Evolutionary conservation across 2,329 filamentous ascomycete genomes (phyloP).

Genomic region (Sordariomycetes sp.): DNA sequence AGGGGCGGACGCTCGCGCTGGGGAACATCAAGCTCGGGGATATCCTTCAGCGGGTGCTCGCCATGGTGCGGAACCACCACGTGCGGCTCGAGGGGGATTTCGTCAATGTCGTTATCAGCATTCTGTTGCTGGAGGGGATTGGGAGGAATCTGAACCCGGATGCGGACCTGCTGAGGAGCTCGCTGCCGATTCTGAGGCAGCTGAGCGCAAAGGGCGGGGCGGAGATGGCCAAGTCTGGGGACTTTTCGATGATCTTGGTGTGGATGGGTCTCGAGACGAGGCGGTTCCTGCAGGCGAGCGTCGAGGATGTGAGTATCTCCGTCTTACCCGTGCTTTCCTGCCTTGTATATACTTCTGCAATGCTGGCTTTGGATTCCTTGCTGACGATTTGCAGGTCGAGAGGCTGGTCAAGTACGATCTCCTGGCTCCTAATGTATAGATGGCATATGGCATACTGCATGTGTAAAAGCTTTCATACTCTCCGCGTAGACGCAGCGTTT

Average conservation of each 20-base stretch:
- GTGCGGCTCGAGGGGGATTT: slow-evolving; percentile 94
- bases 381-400: slow-evolving; percentile 46
- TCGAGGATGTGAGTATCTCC: slow-evolving; percentile 57
- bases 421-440: slow-evolving; percentile 71
- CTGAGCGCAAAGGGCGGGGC: slow-evolving; percentile 67
- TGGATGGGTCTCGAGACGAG: slow-evolving; percentile 87
- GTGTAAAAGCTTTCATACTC: neutral
- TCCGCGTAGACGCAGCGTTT: neutral
- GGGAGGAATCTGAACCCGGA: slow-evolving; percentile 76
- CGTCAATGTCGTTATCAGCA: slow-evolving; percentile 94
- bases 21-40: slow-evolving; percentile 95
- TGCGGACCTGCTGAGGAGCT: slow-evolving; percentile 73
- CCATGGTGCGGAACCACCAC: slow-evolving; percentile 86
- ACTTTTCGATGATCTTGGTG: slow-evolving; percentile 76
- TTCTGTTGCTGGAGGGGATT: slow-evolving; percentile 86
- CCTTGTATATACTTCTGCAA: neutral
- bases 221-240: slow-evolving; percentile 55
- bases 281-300: slow-evolving; percentile 77
- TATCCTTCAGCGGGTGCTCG: slow-evolving; percentile 77
- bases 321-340: too few species aligned
- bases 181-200: slow-evolving; percentile 79
- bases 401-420: slow-evolving; percentile 84
- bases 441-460: neutral
- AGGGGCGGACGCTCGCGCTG: slow-evolving; percentile 78
- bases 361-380: neutral